A percentile compares a stretch with the other conserved stretches of the same genome.
These are phyloP conservation scores for Exophiala mesophila DNA, from an alignment of 2,329 filamentous ascomycete species.

Conservation along the genomic window DNA sequence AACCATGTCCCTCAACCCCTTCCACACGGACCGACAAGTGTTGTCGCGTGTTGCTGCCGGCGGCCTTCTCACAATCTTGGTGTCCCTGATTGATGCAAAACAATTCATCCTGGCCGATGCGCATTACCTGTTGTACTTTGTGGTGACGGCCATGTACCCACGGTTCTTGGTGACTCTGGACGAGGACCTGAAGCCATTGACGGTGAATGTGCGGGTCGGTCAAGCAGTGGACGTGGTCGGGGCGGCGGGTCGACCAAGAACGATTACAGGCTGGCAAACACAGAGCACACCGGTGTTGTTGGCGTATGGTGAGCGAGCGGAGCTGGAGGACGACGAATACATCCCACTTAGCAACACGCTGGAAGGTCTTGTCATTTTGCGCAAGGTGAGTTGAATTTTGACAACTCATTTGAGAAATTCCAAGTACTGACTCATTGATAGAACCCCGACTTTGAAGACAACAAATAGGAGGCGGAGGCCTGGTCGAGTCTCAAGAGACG, in stretches of 20 bases:
- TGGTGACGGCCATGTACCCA: slow-evolving; percentile 94
- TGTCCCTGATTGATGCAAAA: slow-evolving; percentile 94
- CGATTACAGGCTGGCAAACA: slow-evolving; percentile 98
- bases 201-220: slow-evolving; percentile 93
- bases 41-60: slow-evolving; percentile 86
- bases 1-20: slow-evolving; percentile 91
- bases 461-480: slow-evolving; percentile 35
- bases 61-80: slow-evolving; percentile 80
- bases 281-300: slow-evolving; percentile 97
- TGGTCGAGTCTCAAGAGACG: no score
- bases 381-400: slow-evolving; percentile 65
- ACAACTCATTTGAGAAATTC: background rate
- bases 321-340: slow-evolving; percentile 97
- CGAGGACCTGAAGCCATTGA: slow-evolving; percentile 87
- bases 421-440: slow-evolving; percentile 29
- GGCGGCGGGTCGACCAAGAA: slow-evolving; percentile 95
- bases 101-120: slow-evolving; percentile 66
- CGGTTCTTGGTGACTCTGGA: slow-evolving; percentile 94
- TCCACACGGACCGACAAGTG: slow-evolving; percentile 97
- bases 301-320: slow-evolving; percentile 90
- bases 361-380: slow-evolving; percentile 91
- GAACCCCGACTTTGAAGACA: slow-evolving; percentile 44
- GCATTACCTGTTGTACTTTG: slow-evolving; percentile 96
- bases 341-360: slow-evolving; percentile 84
- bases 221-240: slow-evolving; percentile 98